A percentile compares a stretch with the other conserved stretches of the same genome.
Conservation (phyloP, 2,329 filamentous ascomycete species). For the Colletotrichum agaves region DNA sequence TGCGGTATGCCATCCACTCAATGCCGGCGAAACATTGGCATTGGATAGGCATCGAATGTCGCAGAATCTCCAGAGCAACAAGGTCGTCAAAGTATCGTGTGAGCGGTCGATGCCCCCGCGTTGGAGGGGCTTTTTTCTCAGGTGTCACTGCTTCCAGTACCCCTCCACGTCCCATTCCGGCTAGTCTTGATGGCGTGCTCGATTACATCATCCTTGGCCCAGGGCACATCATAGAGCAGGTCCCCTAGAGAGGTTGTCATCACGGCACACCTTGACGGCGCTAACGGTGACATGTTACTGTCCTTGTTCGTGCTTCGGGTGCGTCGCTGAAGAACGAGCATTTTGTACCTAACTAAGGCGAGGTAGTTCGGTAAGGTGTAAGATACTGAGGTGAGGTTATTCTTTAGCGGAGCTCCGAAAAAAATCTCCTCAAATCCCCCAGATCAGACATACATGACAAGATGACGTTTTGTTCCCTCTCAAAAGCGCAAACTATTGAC, state of each 20-base stretch:
- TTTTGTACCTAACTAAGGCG: not conserved
- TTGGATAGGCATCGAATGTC: conserved; percentile 15
- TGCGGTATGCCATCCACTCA: not conserved
- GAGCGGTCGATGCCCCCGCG: conserved; percentile 22
- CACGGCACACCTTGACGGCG: conserved; percentile 6
- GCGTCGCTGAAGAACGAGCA: not conserved
- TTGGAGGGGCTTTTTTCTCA: conserved; percentile 33
- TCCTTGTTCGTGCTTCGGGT: not conserved
- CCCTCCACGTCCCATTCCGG: conserved; percentile 28
- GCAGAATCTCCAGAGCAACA: conserved; percentile 24
- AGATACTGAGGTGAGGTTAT: not conserved
- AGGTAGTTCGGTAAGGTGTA: no score
- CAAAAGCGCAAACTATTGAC: not conserved
- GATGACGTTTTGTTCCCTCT: not conserved
- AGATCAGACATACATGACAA: not conserved
- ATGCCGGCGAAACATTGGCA: no score
- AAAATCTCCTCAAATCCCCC: not conserved
- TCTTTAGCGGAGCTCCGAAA: not conserved
- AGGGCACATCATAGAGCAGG: conserved; percentile 30
- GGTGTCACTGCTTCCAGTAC: conserved; percentile 30
- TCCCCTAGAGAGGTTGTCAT: not conserved
- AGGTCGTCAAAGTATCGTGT: not conserved
- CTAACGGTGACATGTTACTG: not conserved
- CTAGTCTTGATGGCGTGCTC: conserved; percentile 36
- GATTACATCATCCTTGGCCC: conserved; percentile 37